Evolutionary conservation across 495 filamentous ascomycete species (phyloP).

Genomic region (Penicillium cataractarum): DNA sequence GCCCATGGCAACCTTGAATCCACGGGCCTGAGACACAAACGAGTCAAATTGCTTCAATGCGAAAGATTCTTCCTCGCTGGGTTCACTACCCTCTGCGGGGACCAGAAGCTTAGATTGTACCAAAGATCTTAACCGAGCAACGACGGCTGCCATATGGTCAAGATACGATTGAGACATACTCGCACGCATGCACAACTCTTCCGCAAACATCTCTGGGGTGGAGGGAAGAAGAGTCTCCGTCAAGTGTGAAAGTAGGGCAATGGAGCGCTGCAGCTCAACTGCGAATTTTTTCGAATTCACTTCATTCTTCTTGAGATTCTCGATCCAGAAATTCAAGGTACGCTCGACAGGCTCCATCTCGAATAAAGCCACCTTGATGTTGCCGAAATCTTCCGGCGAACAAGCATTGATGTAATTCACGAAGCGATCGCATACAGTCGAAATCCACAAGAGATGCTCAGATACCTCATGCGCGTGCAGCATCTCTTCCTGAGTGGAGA

Average conservation of each 20-base stretch:
- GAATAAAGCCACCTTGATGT: conserved; percentile 75
- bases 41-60: conserved; percentile 72
- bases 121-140: conserved; percentile 64
- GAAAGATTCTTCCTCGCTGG: conserved; percentile 62
- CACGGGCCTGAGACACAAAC: conserved; percentile 74
- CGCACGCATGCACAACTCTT: conserved; percentile 72
- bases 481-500: conserved; percentile 68
- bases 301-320: conserved; percentile 79
- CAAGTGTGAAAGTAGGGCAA: conserved; percentile 84
- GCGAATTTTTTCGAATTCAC: conserved; percentile 82
- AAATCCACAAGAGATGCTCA: conserved; percentile 85
- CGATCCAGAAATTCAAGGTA: conserved; percentile 86
- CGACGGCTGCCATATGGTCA: conserved; percentile 72
- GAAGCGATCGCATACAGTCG: conserved; percentile 81
- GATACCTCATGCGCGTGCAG: conserved; percentile 78
- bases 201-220: conserved; percentile 75
- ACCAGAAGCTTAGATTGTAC: conserved; percentile 60
- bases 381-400: conserved; percentile 73
- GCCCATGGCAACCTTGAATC: conserved; percentile 78
- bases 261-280: conserved; percentile 74
- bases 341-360: conserved; percentile 94
- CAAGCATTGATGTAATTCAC: conserved; percentile 75
- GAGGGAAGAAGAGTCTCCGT: conserved; percentile 76
- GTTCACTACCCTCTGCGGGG: conserved; percentile 37
- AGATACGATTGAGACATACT: conserved; percentile 82